Conservation (phyloP, 176 grass and related monocot genomes). For the Oryza officinalis region DNA sequence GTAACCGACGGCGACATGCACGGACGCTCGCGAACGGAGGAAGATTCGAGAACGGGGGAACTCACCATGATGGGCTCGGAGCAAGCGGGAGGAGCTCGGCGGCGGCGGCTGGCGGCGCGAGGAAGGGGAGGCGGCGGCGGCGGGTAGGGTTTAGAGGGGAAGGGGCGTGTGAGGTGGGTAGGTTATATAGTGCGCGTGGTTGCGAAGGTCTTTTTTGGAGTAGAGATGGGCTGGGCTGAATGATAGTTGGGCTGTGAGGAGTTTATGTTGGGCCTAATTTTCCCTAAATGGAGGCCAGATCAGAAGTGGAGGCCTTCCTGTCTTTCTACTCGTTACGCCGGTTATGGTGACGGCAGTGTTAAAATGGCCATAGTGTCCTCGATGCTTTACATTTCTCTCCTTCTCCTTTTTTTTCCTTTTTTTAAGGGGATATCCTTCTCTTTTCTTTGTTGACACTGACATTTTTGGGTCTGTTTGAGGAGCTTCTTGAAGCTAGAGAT, state of each 20-base stretch:
- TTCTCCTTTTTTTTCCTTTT: too few relatives aligned
- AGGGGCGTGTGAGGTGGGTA: background rate
- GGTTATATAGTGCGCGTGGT: constrained; percentile 24
- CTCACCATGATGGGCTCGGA: constrained; percentile 39
- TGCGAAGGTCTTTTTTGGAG: background rate
- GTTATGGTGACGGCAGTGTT: too few relatives aligned
- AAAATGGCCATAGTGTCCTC: too few relatives aligned
- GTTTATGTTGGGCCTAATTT: background rate
- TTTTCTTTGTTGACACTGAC: too few relatives aligned
- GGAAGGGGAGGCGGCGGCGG: background rate
- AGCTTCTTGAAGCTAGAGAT: too few relatives aligned
- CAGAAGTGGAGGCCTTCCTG: too few relatives aligned
- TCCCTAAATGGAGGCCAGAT: too few relatives aligned
- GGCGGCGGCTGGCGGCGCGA: background rate
- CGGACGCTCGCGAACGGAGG: background rate
- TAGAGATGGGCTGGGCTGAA: background rate
- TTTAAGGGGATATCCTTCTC: too few relatives aligned
- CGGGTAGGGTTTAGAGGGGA: constrained; percentile 33
- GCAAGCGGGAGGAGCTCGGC: background rate
- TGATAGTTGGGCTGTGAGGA: background rate
- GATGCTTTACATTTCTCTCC: too few relatives aligned
- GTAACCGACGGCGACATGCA: background rate
- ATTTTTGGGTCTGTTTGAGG: too few relatives aligned
- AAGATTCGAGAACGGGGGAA: background rate
- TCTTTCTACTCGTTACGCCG: too few relatives aligned